Conservation (phyloP, 2,329 filamentous ascomycete species). For the Alternaria panax region DNA sequence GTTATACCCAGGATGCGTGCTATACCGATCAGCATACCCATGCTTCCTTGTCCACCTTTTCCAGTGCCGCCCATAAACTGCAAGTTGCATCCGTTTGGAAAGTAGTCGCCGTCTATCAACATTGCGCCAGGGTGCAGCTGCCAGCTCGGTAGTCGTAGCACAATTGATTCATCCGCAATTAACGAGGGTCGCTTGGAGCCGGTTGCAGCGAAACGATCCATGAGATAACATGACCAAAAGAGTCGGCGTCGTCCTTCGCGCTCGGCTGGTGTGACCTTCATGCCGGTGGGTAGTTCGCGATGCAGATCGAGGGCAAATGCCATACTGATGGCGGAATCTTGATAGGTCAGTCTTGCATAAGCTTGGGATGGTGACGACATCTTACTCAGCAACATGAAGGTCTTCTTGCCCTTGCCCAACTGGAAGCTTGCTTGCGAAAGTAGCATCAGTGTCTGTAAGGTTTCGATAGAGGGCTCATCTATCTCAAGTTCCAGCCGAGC, state of each 20-base stretch:
- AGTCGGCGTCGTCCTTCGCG: constrained; percentile 79
- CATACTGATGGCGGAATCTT: constrained; percentile 81
- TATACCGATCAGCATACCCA: constrained; percentile 84
- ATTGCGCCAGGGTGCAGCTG: constrained; percentile 67
- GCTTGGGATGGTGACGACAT: neutral
- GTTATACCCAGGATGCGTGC: constrained; percentile 82
- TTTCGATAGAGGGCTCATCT: constrained; percentile 82
- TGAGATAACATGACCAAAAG: constrained; percentile 88
- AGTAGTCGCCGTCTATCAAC: constrained; percentile 78
- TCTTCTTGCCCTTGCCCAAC: constrained; percentile 80
- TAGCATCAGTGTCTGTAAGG: constrained; percentile 76
- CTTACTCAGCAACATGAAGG: constrained; percentile 83
- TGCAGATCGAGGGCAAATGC: constrained; percentile 82
- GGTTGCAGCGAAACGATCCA: constrained; percentile 83
- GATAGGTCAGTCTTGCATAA: constrained; percentile 26
- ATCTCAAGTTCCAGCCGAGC: constrained; percentile 75
- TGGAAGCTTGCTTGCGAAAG: constrained; percentile 79
- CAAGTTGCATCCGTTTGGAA: constrained; percentile 78
- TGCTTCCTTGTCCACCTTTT: constrained; percentile 76
- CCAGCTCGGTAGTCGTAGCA: constrained; percentile 79
- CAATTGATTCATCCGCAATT: constrained; percentile 77
- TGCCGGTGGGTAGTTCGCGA: constrained; percentile 72
- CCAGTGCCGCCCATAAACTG: constrained; percentile 74
- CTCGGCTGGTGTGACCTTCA: constrained; percentile 70
- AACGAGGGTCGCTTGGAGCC: constrained; percentile 84